Percentiles rank a stretch among this genome's conserved stretches.
Evolutionary conservation across 768 basidiomycete genomes (phyloP).

Genomic region (Clitopilus passeckerianus): DNA sequence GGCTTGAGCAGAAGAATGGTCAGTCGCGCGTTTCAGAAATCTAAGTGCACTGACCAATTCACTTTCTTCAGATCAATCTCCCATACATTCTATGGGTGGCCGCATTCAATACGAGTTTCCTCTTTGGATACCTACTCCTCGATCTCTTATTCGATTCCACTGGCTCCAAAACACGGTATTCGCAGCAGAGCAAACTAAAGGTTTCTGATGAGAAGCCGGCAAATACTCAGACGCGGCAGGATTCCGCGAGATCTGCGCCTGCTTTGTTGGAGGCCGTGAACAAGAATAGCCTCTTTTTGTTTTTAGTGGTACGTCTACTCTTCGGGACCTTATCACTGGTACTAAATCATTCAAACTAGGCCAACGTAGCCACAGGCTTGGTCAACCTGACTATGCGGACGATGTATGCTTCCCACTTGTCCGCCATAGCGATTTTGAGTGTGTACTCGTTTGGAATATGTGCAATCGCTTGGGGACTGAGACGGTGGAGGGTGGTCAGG

Average conservation of each 20-base stretch:
- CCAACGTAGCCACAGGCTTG: constrained; percentile 82
- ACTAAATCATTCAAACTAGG: constrained; percentile 35
- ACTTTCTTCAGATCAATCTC: constrained; percentile 68
- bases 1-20: constrained; percentile 45
- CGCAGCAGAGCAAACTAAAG: constrained; percentile 26
- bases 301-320: constrained; percentile 63
- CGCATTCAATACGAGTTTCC: constrained; percentile 72
- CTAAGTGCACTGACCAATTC: too few species aligned
- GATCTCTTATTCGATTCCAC: constrained; percentile 56
- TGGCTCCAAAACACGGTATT: constrained; percentile 16
- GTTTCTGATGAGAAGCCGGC: constrained; percentile 3
- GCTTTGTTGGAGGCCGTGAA: constrained; percentile 80
- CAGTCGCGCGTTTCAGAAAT: constrained; percentile 38
- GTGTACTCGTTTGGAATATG: constrained; percentile 59
- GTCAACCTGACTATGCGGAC: constrained; percentile 78
- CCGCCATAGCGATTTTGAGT: constrained; percentile 58
- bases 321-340: not conserved
- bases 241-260: constrained; percentile 4
- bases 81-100: constrained; percentile 87
- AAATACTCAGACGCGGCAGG: constrained; percentile 2
- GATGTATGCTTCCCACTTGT: constrained; percentile 62
- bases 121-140: not conserved
- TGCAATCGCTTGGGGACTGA: constrained; percentile 53
- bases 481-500: constrained; percentile 14
- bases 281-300: constrained; percentile 70